phyloP scores from a whole-genome alignment of 2,329 filamentous ascomycete genomes.

The Helicocarpus griseus region DNA sequence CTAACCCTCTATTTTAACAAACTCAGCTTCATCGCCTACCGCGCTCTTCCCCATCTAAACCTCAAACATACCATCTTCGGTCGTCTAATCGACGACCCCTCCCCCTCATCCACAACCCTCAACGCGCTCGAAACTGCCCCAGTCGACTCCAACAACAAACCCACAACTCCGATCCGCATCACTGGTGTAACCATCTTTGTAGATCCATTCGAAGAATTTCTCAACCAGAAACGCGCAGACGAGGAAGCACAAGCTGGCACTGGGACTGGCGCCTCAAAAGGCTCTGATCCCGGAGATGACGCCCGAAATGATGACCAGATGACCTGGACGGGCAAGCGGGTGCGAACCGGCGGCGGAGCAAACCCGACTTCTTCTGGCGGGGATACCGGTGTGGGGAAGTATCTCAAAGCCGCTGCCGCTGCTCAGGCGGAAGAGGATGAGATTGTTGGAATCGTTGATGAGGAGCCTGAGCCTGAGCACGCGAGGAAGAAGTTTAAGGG shows the following conservation, averaged over 20 bases:
- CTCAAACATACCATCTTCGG: conserved; percentile 97
- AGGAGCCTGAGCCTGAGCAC: conserved; percentile 57
- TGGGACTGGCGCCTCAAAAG: not conserved
- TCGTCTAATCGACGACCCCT: conserved; percentile 60
- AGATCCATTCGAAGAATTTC: conserved; percentile 91
- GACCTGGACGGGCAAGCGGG: conserved; percentile 93
- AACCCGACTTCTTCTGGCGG: conserved; percentile 38
- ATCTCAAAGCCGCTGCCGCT: conserved; percentile 54
- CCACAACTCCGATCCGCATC: conserved; percentile 69
- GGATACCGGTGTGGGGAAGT: conserved; percentile 60
- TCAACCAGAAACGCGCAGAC: conserved; percentile 59
- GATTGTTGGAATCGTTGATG: conserved; percentile 50
- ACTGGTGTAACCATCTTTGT: conserved; percentile 77
- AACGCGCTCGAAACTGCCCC: conserved; percentile 66
- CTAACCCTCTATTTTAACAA: not conserved
- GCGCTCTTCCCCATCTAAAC: conserved; percentile 74
- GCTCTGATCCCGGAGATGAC: conserved; percentile 16
- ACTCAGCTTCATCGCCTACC: conserved; percentile 72
- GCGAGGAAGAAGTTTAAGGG: conserved; percentile 68
- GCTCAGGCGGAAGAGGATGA: conserved; percentile 42
- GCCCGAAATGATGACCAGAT: conserved; percentile 70
- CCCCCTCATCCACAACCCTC: conserved; percentile 42
- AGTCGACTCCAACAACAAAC: conserved; percentile 63
- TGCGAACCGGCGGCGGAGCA: conserved; percentile 56
- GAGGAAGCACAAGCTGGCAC: conserved; percentile 43